These are phyloP conservation scores for Nannochloropsis salina DNA, from an alignment of 108 stramenopile genomes.

Conservation along the genomic window DNA sequence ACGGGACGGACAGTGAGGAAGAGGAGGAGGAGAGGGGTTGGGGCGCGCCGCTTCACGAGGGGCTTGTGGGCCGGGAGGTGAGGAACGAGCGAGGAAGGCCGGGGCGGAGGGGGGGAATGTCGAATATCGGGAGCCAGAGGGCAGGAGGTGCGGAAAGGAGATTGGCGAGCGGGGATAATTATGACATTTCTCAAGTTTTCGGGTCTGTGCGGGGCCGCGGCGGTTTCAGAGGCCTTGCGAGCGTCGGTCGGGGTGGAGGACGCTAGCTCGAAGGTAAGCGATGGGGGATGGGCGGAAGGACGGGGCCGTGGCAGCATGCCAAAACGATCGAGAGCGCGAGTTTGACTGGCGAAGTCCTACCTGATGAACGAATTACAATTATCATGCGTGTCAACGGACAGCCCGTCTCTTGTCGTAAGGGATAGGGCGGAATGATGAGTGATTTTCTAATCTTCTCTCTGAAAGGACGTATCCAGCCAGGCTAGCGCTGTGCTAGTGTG, in stretches of 20 bases:
- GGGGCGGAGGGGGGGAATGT: too few relatives aligned
- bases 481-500: too few relatives aligned
- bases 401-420: background rate
- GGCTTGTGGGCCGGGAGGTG: background rate
- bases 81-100: too few relatives aligned
- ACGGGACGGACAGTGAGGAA: slow-evolving; percentile 14
- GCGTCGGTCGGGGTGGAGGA: background rate
- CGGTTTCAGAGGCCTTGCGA: background rate
- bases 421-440: background rate
- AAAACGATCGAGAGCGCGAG: background rate
- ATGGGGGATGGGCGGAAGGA: background rate
- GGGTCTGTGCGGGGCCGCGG: background rate
- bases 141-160: background rate
- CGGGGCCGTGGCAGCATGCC: slow-evolving; percentile 10
- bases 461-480: background rate
- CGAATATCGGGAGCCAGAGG: too few relatives aligned
- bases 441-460: slow-evolving; percentile 20
- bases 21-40: slow-evolving; percentile 22
- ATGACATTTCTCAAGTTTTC: background rate
- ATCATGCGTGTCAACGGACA: slow-evolving; percentile 18
- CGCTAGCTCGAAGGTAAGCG: background rate
- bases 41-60: background rate
- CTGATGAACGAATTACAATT: background rate
- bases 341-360: background rate
- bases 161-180: background rate